phyloP scores from a whole-genome alignment of 2,329 filamentous ascomycete species.

The Graphilbum ipis-grandicollis region DNA sequence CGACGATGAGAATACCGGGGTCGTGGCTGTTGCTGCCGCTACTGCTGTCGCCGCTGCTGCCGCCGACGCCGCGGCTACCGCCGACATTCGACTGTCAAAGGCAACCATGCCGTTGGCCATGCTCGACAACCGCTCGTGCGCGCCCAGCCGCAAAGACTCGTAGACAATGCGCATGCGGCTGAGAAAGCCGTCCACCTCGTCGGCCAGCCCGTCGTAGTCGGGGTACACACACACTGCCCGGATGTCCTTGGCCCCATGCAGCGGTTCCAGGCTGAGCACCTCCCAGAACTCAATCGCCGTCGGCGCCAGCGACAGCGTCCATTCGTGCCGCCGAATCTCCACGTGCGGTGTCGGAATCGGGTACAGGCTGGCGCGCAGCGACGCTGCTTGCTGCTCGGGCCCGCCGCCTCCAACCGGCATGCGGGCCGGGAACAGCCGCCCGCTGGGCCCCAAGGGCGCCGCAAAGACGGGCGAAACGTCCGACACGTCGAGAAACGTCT shows the following conservation, averaged over 20 bases:
- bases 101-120: constrained; percentile 31
- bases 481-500: constrained; percentile 36
- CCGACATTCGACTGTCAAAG: too few relatives aligned
- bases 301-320: constrained; percentile 54
- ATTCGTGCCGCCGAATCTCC: constrained; percentile 52
- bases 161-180: constrained; percentile 53
- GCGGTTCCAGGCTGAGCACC: constrained; percentile 55
- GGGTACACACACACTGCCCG: constrained; percentile 56
- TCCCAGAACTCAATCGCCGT: constrained; percentile 70
- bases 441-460: too few relatives aligned
- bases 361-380: constrained; percentile 36
- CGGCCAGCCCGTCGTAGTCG: constrained; percentile 41
- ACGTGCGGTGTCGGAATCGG: constrained; percentile 52
- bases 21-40: constrained; percentile 11
- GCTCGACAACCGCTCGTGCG: constrained; percentile 34
- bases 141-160: constrained; percentile 56
- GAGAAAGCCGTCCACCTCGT: constrained; percentile 46
- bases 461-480: constrained; percentile 37
- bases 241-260: constrained; percentile 54
- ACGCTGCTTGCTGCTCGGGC: too few relatives aligned
- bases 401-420: too few relatives aligned
- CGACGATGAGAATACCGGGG: constrained; percentile 19
- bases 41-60: neutral
- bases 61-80: constrained; percentile 22
- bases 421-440: too few relatives aligned